A percentile compares a stretch with the other conserved stretches of the same genome.
Conservation (phyloP, 2,329 filamentous ascomycete species). For the Exophiala lecanii-corni region DNA sequence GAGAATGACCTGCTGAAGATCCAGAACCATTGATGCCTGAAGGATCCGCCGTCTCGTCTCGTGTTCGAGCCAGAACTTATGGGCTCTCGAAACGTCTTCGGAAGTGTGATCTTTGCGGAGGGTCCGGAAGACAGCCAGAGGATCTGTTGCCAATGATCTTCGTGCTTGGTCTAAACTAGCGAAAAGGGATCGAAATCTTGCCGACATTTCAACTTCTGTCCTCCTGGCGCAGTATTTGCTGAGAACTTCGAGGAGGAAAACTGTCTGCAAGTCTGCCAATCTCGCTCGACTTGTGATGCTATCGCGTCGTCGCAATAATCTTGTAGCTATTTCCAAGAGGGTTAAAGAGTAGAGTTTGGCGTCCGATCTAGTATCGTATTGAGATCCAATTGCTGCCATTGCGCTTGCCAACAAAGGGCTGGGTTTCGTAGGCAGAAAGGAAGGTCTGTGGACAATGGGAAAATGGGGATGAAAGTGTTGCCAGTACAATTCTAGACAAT, state of each 20-base stretch:
- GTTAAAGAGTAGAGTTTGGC: constrained; percentile 33
- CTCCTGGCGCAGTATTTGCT: constrained; percentile 32
- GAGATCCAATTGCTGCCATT: constrained; percentile 35
- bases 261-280: constrained; percentile 33
- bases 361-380: constrained; percentile 33
- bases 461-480: constrained; percentile 34
- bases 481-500: constrained; percentile 35
- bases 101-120: constrained; percentile 25
- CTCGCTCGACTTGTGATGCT: constrained; percentile 33
- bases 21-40: constrained; percentile 33
- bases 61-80: constrained; percentile 35
- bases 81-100: constrained; percentile 29
- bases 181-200: constrained; percentile 32
- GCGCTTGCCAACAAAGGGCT: constrained; percentile 32
- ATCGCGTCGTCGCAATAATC: constrained; percentile 29
- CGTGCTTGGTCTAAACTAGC: constrained; percentile 31
- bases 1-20: constrained; percentile 31
- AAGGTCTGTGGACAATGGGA: constrained; percentile 33
- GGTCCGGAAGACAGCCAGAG: constrained; percentile 30
- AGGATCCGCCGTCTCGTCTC: constrained; percentile 33
- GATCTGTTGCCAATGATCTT: constrained; percentile 30
- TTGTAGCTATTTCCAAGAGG: constrained; percentile 32
- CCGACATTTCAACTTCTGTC: constrained; percentile 32
- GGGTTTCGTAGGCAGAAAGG: constrained; percentile 31
- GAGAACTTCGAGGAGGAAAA: constrained; percentile 34